Percentiles rank a stretch among this genome's conserved stretches.
Evolutionary conservation across 345 rosid species (phyloP).

Genomic region (Eucalyptus victrix): DNA sequence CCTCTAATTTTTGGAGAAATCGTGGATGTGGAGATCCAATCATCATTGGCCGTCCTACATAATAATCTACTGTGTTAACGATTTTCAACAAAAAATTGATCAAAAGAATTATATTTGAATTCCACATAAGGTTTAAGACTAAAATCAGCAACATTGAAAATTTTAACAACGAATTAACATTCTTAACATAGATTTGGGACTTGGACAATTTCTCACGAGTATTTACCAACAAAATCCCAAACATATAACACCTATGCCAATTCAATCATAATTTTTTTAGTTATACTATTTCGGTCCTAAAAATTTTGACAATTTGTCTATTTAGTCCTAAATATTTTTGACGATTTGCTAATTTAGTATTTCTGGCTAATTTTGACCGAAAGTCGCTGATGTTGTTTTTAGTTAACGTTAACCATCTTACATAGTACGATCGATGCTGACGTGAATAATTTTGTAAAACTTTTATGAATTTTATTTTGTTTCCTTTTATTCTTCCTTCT

Average conservation of each 20-base stretch:
- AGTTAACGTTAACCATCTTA: no score
- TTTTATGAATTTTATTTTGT: no score
- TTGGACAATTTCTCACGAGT: neutral
- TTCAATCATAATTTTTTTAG: no score
- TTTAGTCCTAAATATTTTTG: no score
- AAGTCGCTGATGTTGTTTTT: no score
- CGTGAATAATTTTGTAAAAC: no score
- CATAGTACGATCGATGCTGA: accelerated
- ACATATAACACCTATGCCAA: neutral
- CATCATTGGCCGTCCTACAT: accelerated
- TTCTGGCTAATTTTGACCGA: neutral
- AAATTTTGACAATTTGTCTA: no score
- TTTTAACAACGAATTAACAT: no score
- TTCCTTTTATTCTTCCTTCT: no score
- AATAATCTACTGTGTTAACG: neutral
- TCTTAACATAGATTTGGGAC: neutral
- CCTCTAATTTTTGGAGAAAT: neutral
- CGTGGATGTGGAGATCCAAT: no score
- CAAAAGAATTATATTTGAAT: neutral
- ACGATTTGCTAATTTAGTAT: no score
- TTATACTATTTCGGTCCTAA: no score
- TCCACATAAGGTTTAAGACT: neutral
- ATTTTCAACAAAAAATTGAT: neutral
- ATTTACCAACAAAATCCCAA: neutral
- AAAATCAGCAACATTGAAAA: neutral